Evolutionary conservation across 1,284 basidiomycete species (phyloP).

Genomic region (Spongispora temasekensis): DNA sequence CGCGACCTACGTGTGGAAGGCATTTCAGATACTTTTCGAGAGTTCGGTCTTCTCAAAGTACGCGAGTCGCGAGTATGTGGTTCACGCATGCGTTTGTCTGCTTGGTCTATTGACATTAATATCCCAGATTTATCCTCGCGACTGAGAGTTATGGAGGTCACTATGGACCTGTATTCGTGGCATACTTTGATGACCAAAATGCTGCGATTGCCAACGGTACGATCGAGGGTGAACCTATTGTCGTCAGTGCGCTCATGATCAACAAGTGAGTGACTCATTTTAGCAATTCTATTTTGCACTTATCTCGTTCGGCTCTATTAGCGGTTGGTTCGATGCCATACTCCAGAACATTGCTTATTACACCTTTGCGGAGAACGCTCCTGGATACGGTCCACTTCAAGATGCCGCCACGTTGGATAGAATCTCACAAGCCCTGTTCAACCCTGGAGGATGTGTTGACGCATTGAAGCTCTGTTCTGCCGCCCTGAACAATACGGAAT

Average conservation of each 20-base stretch:
- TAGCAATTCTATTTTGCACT: slow-evolving; percentile 1
- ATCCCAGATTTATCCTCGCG: slow-evolving; percentile 61
- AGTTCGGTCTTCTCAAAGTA: slow-evolving; percentile 60
- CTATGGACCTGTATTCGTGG: slow-evolving; percentile 65
- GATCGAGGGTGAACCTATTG: slow-evolving; percentile 46
- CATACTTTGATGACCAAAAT: slow-evolving; percentile 69
- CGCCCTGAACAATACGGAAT: slow-evolving; percentile 46
- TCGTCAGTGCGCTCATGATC: slow-evolving; percentile 51
- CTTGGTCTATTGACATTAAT: background rate
- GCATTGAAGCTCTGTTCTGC: slow-evolving; percentile 56
- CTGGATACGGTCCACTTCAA: slow-evolving; percentile 64
- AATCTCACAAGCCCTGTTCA: slow-evolving; percentile 52
- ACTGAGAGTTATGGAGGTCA: slow-evolving; percentile 73
- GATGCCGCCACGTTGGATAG: slow-evolving; percentile 45
- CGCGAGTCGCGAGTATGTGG: slow-evolving; percentile 54
- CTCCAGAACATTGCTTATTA: slow-evolving; percentile 64
- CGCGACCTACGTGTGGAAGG: slow-evolving; percentile 56
- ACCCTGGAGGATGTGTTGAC: slow-evolving; percentile 49
- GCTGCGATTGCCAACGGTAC: slow-evolving; percentile 47
- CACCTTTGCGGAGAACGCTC: slow-evolving; percentile 59
- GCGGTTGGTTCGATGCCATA: slow-evolving; percentile 68
- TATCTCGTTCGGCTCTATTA: no score
- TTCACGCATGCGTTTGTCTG: background rate
- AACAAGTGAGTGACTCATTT: slow-evolving; percentile 44
- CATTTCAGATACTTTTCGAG: slow-evolving; percentile 70